These are phyloP conservation scores for Asterella californica DNA, from an alignment of 225 moss, liverwort and hornwort genomes.

Conservation along the genomic window DNA sequence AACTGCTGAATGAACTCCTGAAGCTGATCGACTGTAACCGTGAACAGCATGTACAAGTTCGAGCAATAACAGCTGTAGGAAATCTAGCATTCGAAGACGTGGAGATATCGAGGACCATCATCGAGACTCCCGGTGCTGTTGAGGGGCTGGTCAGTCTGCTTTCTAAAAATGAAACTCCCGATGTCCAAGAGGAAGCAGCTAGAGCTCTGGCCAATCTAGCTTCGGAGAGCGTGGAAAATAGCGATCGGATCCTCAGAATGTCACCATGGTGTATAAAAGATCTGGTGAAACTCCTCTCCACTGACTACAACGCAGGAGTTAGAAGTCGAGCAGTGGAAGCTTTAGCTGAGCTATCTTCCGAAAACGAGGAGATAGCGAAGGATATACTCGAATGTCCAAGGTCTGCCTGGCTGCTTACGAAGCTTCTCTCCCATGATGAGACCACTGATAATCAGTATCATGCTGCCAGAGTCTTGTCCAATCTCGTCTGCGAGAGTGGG, in stretches of 20 bases:
- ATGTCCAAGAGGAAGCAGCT: constrained; percentile 28
- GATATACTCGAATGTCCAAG: constrained; percentile 19
- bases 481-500: constrained; percentile 18
- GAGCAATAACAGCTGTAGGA: constrained; percentile 15
- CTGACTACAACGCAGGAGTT: not conserved
- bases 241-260: not conserved
- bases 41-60: constrained; percentile 7
- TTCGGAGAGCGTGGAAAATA: constrained; percentile 9
- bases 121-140: constrained; percentile 18
- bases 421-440: constrained; percentile 5
- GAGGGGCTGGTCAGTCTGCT: constrained; percentile 19
- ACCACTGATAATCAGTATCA: constrained; percentile 17
- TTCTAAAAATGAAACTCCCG: constrained; percentile 10
- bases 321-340: constrained; percentile 22
- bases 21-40: constrained; percentile 1
- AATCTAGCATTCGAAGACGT: constrained; percentile 16
- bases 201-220: constrained; percentile 26
- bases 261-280: constrained; percentile 21
- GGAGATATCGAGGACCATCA: constrained; percentile 18
- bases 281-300: constrained; percentile 14
- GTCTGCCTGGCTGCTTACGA: constrained; percentile 1
- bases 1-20: constrained; percentile 6
- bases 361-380: constrained; percentile 17
- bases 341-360: constrained; percentile 10
- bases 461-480: constrained; percentile 16